Percentiles rank a stretch among this genome's conserved stretches.
Evolutionary conservation across 805 yeast genomes (phyloP).

Genomic region (Candida succiphila): DNA sequence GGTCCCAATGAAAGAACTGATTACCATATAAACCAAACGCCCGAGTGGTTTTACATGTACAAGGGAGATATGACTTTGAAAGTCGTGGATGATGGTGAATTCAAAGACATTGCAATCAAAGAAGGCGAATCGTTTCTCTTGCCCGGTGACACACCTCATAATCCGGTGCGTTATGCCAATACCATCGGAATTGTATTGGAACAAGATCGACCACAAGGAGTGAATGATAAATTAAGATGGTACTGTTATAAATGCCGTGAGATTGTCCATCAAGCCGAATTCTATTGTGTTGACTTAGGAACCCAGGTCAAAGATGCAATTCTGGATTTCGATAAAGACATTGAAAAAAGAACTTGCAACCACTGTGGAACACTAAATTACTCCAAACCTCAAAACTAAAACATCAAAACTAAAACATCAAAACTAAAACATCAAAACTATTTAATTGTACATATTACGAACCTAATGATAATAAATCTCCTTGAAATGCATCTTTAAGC

Average conservation of each 20-base stretch:
- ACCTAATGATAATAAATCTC: slow-evolving; percentile 25
- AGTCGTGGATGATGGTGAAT: slow-evolving; percentile 73
- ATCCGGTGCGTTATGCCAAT: slow-evolving; percentile 76
- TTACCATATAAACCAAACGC: slow-evolving; percentile 88
- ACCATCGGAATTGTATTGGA: slow-evolving; percentile 89
- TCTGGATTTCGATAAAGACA: slow-evolving; percentile 52
- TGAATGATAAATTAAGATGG: slow-evolving; percentile 75
- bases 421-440: no score
- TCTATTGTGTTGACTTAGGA: slow-evolving; percentile 75
- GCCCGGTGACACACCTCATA: slow-evolving; percentile 82
- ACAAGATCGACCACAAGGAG: slow-evolving; percentile 74
- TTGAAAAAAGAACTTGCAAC: slow-evolving; percentile 58
- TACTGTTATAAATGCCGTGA: slow-evolving; percentile 66
- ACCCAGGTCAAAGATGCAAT: slow-evolving; percentile 86
- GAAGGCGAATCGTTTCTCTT: slow-evolving; percentile 87
- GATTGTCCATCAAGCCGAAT: slow-evolving; percentile 56
- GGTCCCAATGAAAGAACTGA: slow-evolving; percentile 94
- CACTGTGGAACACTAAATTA: slow-evolving; percentile 66
- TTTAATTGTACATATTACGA: neutral
- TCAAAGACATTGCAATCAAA: slow-evolving; percentile 61
- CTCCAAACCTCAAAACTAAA: slow-evolving; percentile 52
- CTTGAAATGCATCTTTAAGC: slow-evolving; percentile 52
- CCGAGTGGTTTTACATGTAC: slow-evolving; percentile 85
- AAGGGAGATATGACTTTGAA: slow-evolving; percentile 79
- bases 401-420: neutral